These are phyloP conservation scores for Caryopteris hybrid DNA, from an alignment of 305 asterid genomes.

Conservation along the genomic window DNA sequence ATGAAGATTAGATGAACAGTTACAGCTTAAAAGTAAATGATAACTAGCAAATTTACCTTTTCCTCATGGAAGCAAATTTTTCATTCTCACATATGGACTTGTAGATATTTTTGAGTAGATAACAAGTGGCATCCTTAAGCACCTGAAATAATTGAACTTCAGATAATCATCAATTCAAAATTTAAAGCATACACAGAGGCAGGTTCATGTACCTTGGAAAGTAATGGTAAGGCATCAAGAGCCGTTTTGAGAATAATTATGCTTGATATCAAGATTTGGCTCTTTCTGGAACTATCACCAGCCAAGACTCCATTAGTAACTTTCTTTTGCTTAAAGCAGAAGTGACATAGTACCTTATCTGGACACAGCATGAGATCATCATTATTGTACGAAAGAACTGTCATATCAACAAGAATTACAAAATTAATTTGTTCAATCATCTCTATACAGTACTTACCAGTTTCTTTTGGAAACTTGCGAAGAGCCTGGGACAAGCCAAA, in stretches of 20 bases:
- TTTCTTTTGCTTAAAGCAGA: slow-evolving; percentile 93
- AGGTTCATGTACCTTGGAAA: slow-evolving; percentile 62
- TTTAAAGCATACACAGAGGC: background rate
- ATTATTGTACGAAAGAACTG: slow-evolving; percentile 10
- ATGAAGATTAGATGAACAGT: slow-evolving; percentile 6
- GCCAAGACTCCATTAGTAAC: slow-evolving; percentile 70
- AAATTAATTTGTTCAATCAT: slow-evolving; percentile 4
- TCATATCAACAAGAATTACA: background rate
- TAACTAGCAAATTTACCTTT: slow-evolving; percentile 45
- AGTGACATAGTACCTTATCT: slow-evolving; percentile 98
- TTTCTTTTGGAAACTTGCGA: slow-evolving; percentile 92
- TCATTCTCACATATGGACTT: slow-evolving; percentile 82
- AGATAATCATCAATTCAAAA: slow-evolving; percentile 15
- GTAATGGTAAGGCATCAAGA: slow-evolving; percentile 87
- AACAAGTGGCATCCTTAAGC: slow-evolving; percentile 91
- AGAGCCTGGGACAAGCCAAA: slow-evolving; percentile 98
- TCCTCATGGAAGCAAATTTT: slow-evolving; percentile 67
- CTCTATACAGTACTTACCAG: slow-evolving; percentile 46
- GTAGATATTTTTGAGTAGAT: slow-evolving; percentile 79
- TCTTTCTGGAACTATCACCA: slow-evolving; percentile 62
- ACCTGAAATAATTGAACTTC: slow-evolving; percentile 45
- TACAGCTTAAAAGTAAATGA: slow-evolving; percentile 17
- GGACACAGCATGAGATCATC: slow-evolving; percentile 29
- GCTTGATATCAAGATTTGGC: slow-evolving; percentile 86
- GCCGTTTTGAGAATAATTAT: slow-evolving; percentile 90